Conservation (phyloP, 2,329 filamentous ascomycete species). For the Colletotrichum agaves region DNA sequence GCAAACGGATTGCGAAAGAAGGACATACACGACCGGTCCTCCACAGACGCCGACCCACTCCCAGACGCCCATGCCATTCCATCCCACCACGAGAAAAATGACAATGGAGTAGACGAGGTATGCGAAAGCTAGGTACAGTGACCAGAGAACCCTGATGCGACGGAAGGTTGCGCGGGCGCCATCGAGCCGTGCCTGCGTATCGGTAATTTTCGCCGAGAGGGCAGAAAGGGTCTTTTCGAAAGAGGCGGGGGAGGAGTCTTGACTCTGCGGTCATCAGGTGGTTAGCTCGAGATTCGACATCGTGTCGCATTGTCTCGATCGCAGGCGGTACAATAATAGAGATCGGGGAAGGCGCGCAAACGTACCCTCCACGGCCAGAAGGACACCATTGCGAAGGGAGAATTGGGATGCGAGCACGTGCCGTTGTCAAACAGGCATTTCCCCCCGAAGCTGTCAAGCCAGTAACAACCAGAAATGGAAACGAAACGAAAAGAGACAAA, state of each 20-base stretch:
- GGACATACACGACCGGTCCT: constrained; percentile 78
- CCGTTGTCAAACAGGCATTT: constrained; percentile 31
- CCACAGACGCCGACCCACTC: constrained; percentile 85
- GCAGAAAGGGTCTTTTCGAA: constrained; percentile 92
- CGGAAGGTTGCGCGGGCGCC: constrained; percentile 76
- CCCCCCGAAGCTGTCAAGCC: constrained; percentile 17
- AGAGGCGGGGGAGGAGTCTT: constrained; percentile 84
- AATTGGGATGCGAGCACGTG: constrained; percentile 32
- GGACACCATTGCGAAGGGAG: constrained; percentile 71
- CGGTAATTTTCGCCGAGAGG: constrained; percentile 84
- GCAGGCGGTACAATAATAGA: neutral
- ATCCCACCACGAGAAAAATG: constrained; percentile 85
- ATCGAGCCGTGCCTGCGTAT: constrained; percentile 79
- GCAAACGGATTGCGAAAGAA: constrained; percentile 4
- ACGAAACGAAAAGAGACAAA: neutral
- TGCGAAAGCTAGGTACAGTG: constrained; percentile 88
- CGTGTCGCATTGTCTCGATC: neutral
- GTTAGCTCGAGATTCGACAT: neutral
- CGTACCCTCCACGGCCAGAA: constrained; percentile 87
- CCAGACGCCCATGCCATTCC: constrained; percentile 76
- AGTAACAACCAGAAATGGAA: neutral
- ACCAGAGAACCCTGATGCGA: constrained; percentile 86
- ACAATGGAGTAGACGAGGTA: constrained; percentile 90
- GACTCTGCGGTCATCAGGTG: constrained; percentile 65
- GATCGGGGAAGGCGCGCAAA: constrained; percentile 11